These are phyloP conservation scores for Croton laevigatus DNA, from an alignment of 441 rosid species.

Conservation along the genomic window DNA sequence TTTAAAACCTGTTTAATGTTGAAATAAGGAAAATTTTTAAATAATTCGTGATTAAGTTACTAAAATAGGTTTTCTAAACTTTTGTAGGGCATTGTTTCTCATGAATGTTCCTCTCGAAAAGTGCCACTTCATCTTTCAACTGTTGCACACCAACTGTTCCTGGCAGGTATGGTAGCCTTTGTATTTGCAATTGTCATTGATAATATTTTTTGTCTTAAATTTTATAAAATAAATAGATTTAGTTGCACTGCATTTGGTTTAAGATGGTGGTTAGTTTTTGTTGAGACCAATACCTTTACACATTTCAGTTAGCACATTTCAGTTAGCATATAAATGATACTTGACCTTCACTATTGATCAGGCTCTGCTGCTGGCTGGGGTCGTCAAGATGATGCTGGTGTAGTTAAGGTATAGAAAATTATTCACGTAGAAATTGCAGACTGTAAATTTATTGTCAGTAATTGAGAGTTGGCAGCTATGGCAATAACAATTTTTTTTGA, in stretches of 20 bases:
- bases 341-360: conserved; percentile 31
- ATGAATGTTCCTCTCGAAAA: conserved; percentile 69
- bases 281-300: background rate
- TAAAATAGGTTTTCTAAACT: conserved; percentile 18
- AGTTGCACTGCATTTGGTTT: background rate
- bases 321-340: conserved; percentile 9
- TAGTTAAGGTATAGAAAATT: conserved; percentile 68
- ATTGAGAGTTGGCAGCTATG: conserved; percentile 7
- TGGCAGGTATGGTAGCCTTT: conserved; percentile 55
- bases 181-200: background rate
- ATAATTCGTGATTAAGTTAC: background rate
- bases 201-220: background rate
- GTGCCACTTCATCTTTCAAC: conserved; percentile 88
- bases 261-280: background rate
- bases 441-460: background rate
- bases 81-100: conserved; percentile 81
- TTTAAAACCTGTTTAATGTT: conserved; percentile 9
- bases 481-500: conserved; percentile 16
- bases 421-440: background rate
- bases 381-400: conserved; percentile 89
- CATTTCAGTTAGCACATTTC: conserved; percentile 15
- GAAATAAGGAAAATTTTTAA: background rate
- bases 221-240: background rate
- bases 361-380: conserved; percentile 99
- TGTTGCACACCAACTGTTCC: conserved; percentile 75